Percentiles rank a stretch among this genome's conserved stretches.
Conservation (phyloP, 1,139 yeast species). For the Yamadazyma sp. region DNA sequence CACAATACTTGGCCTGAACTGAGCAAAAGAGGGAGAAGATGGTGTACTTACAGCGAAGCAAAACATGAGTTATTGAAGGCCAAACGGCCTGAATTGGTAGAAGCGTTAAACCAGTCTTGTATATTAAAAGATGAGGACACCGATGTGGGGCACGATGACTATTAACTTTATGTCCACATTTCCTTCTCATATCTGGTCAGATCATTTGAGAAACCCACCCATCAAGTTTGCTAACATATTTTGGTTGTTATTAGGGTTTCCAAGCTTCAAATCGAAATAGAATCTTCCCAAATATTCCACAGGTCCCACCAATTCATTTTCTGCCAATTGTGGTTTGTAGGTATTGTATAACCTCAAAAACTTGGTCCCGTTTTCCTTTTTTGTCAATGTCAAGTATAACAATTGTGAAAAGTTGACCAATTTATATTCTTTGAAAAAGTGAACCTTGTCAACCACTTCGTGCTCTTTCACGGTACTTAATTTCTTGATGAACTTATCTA, state of each 20-base stretch:
- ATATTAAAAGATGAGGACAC: slow-evolving; percentile 33
- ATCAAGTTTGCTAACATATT: slow-evolving; percentile 82
- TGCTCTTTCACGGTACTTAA: slow-evolving; percentile 18
- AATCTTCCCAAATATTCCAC: slow-evolving; percentile 51
- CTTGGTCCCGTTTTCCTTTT: slow-evolving; percentile 53
- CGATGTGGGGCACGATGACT: slow-evolving; percentile 6
- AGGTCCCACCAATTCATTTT: slow-evolving; percentile 36
- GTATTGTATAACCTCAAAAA: slow-evolving; percentile 53
- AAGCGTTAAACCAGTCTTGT: slow-evolving; percentile 60
- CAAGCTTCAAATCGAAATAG: slow-evolving; percentile 41
- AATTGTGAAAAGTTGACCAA: slow-evolving; percentile 71
- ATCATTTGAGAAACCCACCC: slow-evolving; percentile 67
- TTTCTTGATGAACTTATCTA: slow-evolving; percentile 33
- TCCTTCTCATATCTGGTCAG: not conserved
- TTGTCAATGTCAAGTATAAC: slow-evolving; percentile 60
- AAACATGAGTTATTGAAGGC: slow-evolving; percentile 57
- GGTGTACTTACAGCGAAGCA: slow-evolving; percentile 80
- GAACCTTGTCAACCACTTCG: slow-evolving; percentile 18
- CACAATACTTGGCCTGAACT: slow-evolving; percentile 76
- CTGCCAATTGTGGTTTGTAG: slow-evolving; percentile 30
- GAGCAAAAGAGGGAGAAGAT: slow-evolving; percentile 57
- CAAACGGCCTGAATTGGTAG: slow-evolving; percentile 67
- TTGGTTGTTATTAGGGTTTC: slow-evolving; percentile 56
- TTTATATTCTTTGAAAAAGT: slow-evolving; percentile 26
- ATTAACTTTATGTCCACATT: not conserved